phyloP scores from a whole-genome alignment of 345 rosid species.

The Euphorbia lathyris region DNA sequence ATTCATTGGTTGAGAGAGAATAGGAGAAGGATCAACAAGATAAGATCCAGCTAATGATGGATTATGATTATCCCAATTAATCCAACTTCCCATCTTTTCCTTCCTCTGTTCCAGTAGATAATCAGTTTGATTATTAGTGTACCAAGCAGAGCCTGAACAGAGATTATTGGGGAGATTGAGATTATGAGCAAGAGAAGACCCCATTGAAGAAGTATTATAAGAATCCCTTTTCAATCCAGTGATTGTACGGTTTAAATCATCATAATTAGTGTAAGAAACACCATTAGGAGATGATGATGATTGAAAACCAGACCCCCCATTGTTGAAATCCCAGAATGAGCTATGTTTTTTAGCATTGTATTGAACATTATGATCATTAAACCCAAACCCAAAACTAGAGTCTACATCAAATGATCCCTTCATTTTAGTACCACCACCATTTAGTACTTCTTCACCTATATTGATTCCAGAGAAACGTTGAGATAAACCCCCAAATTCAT shows the following conservation, averaged over 20 bases:
- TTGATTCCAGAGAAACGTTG: slow-evolving; percentile 39
- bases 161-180: slow-evolving; percentile 27
- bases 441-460: slow-evolving; percentile 40
- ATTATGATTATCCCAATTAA: slow-evolving; percentile 9
- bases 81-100: slow-evolving; percentile 22
- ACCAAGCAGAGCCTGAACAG: slow-evolving; percentile 16
- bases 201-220: slow-evolving; percentile 22
- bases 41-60: slow-evolving; percentile 17
- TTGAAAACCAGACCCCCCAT: slow-evolving; percentile 20
- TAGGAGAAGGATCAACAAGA: slow-evolving; percentile 17
- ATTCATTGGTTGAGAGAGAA: slow-evolving; percentile 21
- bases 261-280: slow-evolving; percentile 26
- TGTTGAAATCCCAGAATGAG: slow-evolving; percentile 24
- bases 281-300: slow-evolving; percentile 26
- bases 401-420: slow-evolving; percentile 36
- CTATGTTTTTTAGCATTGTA: slow-evolving; percentile 25
- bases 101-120: slow-evolving; percentile 30
- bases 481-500: slow-evolving; percentile 38
- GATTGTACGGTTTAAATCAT: slow-evolving; percentile 23
- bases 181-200: slow-evolving; percentile 18
- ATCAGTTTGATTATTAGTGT: slow-evolving; percentile 29
- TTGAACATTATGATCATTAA: slow-evolving; percentile 16
- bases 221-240: slow-evolving; percentile 25
- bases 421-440: slow-evolving; percentile 20
- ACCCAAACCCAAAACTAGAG: slow-evolving; percentile 27